A percentile compares a stretch with the other conserved stretches of the same genome.
Conservation (phyloP, 495 filamentous ascomycete species). For the Neurospora sp. region DNA sequence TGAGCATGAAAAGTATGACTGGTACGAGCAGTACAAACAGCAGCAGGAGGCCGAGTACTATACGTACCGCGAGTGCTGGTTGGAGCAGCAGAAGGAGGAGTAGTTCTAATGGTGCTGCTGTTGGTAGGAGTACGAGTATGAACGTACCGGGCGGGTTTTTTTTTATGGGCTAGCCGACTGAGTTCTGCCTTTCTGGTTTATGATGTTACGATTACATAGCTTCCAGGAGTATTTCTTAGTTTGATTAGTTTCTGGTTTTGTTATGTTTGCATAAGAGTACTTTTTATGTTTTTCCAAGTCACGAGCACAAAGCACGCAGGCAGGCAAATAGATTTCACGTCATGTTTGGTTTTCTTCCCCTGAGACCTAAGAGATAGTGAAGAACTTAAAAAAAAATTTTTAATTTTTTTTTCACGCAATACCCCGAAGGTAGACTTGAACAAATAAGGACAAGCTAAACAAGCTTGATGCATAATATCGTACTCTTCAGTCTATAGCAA, state of each 20-base stretch:
- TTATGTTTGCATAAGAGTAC: not conserved
- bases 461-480: not conserved
- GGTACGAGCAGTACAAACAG: not conserved
- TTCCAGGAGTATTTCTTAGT: not conserved
- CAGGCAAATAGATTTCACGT: not conserved
- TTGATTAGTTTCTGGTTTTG: not conserved
- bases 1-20: not conserved
- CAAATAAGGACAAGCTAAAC: not conserved
- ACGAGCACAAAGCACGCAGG: not conserved
- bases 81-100: not conserved
- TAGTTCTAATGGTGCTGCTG: not conserved
- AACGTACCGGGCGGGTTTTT: not conserved
- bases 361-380: not conserved
- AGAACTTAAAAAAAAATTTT: too few relatives aligned
- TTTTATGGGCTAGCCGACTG: not conserved
- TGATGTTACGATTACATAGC: not conserved
- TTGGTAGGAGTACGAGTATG: not conserved
- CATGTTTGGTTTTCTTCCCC: not conserved
- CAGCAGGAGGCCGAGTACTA: not conserved
- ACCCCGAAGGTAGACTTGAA: not conserved
- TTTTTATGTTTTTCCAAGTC: not conserved
- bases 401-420: too few relatives aligned
- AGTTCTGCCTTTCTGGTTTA: not conserved
- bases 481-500: not conserved
- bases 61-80: not conserved